These are phyloP conservation scores for Epichloe uncinata DNA, from an alignment of 2,329 filamentous ascomycete genomes.

Conservation along the genomic window DNA sequence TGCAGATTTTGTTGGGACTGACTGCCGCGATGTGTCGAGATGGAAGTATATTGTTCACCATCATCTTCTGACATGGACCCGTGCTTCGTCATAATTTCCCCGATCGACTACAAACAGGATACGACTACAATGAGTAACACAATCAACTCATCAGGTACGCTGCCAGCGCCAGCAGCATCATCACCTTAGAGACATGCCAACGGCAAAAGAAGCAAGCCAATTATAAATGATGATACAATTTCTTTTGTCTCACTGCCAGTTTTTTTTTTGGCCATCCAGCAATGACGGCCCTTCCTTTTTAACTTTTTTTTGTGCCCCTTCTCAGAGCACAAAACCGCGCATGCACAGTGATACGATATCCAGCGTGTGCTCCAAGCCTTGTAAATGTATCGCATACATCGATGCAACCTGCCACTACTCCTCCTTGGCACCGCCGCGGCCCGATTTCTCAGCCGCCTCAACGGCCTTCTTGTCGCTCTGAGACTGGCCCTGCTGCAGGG, in stretches of 20 bases:
- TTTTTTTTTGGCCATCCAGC: neutral
- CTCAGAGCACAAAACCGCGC: neutral
- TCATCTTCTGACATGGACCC: too few relatives aligned
- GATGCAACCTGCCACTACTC: constrained; percentile 34
- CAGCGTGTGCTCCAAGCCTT: neutral
- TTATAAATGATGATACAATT: neutral
- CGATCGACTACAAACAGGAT: too few relatives aligned
- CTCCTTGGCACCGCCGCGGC: constrained; percentile 58
- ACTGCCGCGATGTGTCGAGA: too few relatives aligned
- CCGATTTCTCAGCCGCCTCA: constrained; percentile 64
- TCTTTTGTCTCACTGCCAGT: neutral
- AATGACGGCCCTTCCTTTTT: neutral
- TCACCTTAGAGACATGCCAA: neutral
- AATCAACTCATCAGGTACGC: too few relatives aligned
- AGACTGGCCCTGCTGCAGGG: constrained; percentile 56
- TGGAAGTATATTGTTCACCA: too few relatives aligned
- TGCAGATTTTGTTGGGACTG: too few relatives aligned
- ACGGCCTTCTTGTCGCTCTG: constrained; percentile 91
- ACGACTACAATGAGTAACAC: too few relatives aligned
- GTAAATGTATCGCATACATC: neutral
- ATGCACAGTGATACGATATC: neutral
- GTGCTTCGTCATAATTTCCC: too few relatives aligned
- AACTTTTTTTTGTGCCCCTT: neutral
- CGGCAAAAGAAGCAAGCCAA: neutral
- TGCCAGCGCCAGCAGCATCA: too few relatives aligned